Percentiles rank a stretch among this genome's conserved stretches.
phyloP scores from a whole-genome alignment of 176 grass and related monocot genomes.

The Zizania latifolia region DNA sequence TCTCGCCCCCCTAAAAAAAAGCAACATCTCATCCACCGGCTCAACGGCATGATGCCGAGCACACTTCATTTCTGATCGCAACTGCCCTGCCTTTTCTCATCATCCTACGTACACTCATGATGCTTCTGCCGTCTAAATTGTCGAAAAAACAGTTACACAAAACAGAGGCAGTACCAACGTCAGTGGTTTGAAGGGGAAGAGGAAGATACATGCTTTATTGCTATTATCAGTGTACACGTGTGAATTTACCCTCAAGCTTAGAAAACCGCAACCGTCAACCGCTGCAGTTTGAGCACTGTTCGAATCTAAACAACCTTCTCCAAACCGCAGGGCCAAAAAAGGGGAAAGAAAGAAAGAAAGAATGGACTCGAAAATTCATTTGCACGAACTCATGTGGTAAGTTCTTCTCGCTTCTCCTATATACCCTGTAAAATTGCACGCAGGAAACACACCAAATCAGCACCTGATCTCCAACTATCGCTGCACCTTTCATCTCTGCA shows the following conservation, averaged over 20 bases:
- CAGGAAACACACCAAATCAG: not conserved
- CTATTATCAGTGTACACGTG: slow-evolving; percentile 33
- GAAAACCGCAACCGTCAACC: no score
- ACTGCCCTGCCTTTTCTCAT: not conserved
- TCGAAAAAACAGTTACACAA: no score
- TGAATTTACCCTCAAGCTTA: no score
- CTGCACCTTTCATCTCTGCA: not conserved
- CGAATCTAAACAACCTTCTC: no score
- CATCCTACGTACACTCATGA: not conserved
- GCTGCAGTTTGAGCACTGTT: no score
- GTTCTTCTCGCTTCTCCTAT: slow-evolving; percentile 17
- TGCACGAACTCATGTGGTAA: no score
- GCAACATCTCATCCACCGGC: no score
- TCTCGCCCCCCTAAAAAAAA: no score
- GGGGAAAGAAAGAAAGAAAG: no score
- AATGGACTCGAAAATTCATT: no score
- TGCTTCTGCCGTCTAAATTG: not conserved
- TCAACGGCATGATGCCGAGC: not conserved
- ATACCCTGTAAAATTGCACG: slow-evolving; percentile 23
- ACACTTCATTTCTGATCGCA: not conserved
- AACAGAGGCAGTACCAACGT: not conserved
- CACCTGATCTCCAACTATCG: no score
- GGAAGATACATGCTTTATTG: slow-evolving; percentile 30
- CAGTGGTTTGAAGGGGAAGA: not conserved
- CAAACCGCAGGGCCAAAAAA: no score